These are phyloP conservation scores for Nannochloropsis gaditana DNA, from an alignment of 108 stramenopile species.

Conservation along the genomic window DNA sequence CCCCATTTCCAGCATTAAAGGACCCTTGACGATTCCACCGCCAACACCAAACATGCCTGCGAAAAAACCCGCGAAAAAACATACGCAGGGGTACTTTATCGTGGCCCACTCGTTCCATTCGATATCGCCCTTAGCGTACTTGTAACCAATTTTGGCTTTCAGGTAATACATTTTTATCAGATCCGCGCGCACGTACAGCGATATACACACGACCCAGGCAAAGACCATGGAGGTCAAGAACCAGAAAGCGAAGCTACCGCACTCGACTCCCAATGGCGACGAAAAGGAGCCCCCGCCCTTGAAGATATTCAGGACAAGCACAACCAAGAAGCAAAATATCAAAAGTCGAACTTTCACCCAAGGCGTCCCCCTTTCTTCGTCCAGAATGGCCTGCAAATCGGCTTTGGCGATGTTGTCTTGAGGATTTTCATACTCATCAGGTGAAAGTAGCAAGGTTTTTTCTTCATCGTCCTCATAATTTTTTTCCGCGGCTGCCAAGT, in stretches of 20 bases:
- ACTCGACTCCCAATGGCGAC: slow-evolving; percentile 79
- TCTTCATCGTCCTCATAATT: slow-evolving; percentile 42
- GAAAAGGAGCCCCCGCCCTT: slow-evolving; percentile 84
- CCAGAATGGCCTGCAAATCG: slow-evolving; percentile 44
- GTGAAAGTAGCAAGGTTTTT: neutral
- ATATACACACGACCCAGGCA: slow-evolving; percentile 65
- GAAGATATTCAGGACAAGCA: slow-evolving; percentile 73
- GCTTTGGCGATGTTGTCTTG: slow-evolving; percentile 5
- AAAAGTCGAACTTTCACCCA: slow-evolving; percentile 37
- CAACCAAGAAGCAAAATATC: slow-evolving; percentile 61
- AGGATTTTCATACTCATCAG: slow-evolving; percentile 13
- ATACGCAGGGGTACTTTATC: slow-evolving; percentile 74
- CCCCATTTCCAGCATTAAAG: slow-evolving; percentile 87
- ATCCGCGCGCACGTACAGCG: slow-evolving; percentile 52
- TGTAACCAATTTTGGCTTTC: slow-evolving; percentile 63
- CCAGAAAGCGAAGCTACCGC: slow-evolving; percentile 82
- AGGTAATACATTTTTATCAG: slow-evolving; percentile 68
- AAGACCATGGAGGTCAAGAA: slow-evolving; percentile 66
- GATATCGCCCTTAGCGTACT: slow-evolving; percentile 87
- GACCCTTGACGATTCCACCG: slow-evolving; percentile 89
- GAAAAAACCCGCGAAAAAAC: slow-evolving; percentile 82
- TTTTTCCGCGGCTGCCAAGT: slow-evolving; percentile 27
- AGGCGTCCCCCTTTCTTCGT: slow-evolving; percentile 50
- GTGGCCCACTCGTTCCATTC: slow-evolving; percentile 76
- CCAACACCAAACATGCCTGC: slow-evolving; percentile 92